Base-by-base conservation (phyloP, 768 basidiomycete species). In the Rhodotorula graminis region DNA sequence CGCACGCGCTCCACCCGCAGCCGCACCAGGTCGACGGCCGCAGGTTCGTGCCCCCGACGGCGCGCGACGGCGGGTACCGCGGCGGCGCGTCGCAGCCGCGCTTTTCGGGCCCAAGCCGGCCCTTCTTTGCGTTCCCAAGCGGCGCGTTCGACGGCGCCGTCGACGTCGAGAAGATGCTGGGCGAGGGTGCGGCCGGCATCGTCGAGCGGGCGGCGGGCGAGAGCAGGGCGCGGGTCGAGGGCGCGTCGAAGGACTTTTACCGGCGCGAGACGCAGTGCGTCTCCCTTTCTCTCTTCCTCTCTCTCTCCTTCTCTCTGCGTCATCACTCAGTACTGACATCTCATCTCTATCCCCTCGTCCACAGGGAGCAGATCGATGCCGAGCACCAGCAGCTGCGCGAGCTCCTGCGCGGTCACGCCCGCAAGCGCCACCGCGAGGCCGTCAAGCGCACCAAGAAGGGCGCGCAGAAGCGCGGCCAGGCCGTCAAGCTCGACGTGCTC, bases 401-500 rank as follows among this genome's bases (percentile, higher is more conserved):
- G 62, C 44, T 19, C 3, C 56, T 76, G n/a, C 37, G 74, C 15
- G 74, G 74, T 0, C 29, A 59, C 25, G 69, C 74, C 11, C 37
- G 74, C 14, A 76, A 76, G 59, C 56, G 74, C 1, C 74, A 76
- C 53, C 64, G 74, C 23, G 74, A 76, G 61, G 67, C 71, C 46
- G 64, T 66, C 65, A 76, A 76, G 69, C 31, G 71, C 47, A 69
- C 46, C 3, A 70, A 67, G 62, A 76, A 72, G 65, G 65, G 27
- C 27, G 70, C 40, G 19, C 52, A 50, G 23, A n/a, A 42, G 50
- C 15, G 63, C 12, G 50, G 42, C 10, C 40, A 5, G 8, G 69
- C 58, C 2, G 42, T 31, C 4, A 44, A 23, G 62, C 62, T 70
- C 11, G 69, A 63, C n/a, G 31, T 64, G 11, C 49, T 64, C 3